Evolutionary conservation across 345 rosid genomes (phyloP).

Genomic region (Anastatica hierochuntica): DNA sequence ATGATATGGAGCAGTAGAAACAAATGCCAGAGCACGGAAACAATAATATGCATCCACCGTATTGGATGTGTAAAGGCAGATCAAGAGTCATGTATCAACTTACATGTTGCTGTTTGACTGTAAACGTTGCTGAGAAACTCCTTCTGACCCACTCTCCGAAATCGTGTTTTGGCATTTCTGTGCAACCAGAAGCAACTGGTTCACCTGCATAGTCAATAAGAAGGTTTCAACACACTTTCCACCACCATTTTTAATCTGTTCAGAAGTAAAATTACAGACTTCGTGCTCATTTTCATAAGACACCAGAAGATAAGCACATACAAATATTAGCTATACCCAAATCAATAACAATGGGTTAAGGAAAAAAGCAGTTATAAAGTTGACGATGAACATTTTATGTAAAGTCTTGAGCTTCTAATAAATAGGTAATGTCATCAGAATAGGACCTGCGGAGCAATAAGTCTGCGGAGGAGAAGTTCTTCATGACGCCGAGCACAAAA

Average conservation of each 20-base stretch:
- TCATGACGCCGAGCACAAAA: constrained; percentile 88
- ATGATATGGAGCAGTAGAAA: neutral
- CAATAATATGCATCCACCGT: neutral
- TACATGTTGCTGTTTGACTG: constrained; percentile 84
- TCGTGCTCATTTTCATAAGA: too few relatives aligned
- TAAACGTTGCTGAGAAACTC: constrained; percentile 70
- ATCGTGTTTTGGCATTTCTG: constrained; percentile 89
- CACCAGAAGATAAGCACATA: too few relatives aligned
- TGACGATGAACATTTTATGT: too few relatives aligned
- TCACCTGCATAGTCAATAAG: constrained; percentile 44
- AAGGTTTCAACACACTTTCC: too few relatives aligned
- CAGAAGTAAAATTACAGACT: too few relatives aligned
- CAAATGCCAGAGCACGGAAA: too few relatives aligned
- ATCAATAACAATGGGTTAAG: too few relatives aligned
- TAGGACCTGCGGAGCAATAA: constrained; percentile 82
- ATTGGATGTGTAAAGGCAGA: neutral
- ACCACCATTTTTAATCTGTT: too few relatives aligned
- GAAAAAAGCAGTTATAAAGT: too few relatives aligned
- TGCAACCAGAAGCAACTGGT: constrained; percentile 81
- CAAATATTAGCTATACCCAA: too few relatives aligned
- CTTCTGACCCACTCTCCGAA: constrained; percentile 74
- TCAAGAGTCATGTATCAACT: constrained; percentile 18
- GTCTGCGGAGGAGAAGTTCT: constrained; percentile 83
- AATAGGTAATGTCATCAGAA: constrained; percentile 1
- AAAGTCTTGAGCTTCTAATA: neutral